A percentile compares a stretch with the other conserved stretches of the same genome.
Conservation (phyloP, 2,329 filamentous ascomycete genomes). For the Cladosporium sp. region DNA sequence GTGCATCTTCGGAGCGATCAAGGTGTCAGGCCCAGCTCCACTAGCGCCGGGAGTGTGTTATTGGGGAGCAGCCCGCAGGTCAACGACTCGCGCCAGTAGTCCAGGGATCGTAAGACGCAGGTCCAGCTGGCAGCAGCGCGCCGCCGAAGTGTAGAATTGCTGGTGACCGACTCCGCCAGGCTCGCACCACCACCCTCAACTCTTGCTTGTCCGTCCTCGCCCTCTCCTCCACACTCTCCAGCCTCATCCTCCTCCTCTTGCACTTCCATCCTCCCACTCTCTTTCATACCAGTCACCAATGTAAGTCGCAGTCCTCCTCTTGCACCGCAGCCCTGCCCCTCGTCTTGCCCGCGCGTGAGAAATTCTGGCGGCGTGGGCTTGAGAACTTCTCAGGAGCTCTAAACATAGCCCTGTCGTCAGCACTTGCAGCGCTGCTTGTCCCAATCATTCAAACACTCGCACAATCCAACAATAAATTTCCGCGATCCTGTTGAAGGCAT, state of each 20-base stretch:
- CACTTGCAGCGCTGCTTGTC: neutral
- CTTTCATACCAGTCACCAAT: neutral
- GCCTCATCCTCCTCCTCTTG: constrained; percentile 13
- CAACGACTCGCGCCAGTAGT: neutral
- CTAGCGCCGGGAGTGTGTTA: constrained; percentile 10
- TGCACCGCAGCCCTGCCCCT: neutral
- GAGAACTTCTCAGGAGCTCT: constrained; percentile 14
- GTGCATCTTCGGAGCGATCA: neutral
- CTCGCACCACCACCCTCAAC: neutral
- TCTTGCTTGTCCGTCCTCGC: neutral
- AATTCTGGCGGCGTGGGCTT: constrained; percentile 13
- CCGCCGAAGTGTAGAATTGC: neutral
- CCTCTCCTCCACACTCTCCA: constrained; percentile 1
- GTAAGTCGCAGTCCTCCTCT: constrained; percentile 4
- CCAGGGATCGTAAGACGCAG: constrained; percentile 10
- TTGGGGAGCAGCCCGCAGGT: constrained; percentile 10
- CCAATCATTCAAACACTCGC: neutral
- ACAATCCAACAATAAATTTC: neutral
- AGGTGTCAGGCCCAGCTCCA: neutral
- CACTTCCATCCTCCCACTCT: neutral
- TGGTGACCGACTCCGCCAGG: neutral
- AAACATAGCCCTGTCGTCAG: constrained; percentile 13
- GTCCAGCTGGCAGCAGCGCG: neutral
- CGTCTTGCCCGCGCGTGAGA: neutral
- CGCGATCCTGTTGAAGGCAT: constrained; percentile 9